Evolutionary conservation across 2,329 filamentous ascomycete genomes (phyloP), one percentile per base, ranked within the genome.

Genomic region (Pseudopithomyces chartarum): DNA sequence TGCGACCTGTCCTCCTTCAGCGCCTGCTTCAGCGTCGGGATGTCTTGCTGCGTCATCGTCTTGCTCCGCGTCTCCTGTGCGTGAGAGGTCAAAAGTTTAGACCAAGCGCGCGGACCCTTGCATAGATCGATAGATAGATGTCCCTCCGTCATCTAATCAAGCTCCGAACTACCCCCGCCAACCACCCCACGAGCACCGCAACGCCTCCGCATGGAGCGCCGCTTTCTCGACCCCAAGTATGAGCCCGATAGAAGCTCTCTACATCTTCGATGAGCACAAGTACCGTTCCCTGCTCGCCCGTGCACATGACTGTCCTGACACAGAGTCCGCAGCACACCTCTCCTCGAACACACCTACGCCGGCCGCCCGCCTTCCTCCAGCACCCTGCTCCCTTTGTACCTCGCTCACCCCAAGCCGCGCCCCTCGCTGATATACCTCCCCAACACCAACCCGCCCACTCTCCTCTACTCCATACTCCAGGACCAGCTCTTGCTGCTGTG

Each of bases 221-320:
- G 56, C 56, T 56, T 54, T 62, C 57, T 54, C 33, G 43, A 15
- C 22, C 20, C 32, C 39, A 57, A 77, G 51, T 55, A 83, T 83
- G 80, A 79, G 91, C 80, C 87, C 90, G 73, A 90, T 99, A 73
- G 94, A 98, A 82, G 95, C 94, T 74, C 84, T 99, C 71, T 94
- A 98, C 82, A 92, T 99, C 75, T 97, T 90, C 78, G 93, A 98
- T 85, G 93, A 97, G 82, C 87, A 93, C 79, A 92, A 93, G 93
- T 96, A 81, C 46, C 46, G n/a, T 15, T n/a, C 26, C 12, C 11
- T n/a, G 38, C 6, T 1, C 3, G 43, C 20, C 10, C 40, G 6
- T 32, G 22, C 13, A 17, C 2, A 1, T 15, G 7, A 20, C 32
- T 8, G 26, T 45, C 42, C 66, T 67, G 42, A 67, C 59, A n/a